Evolutionary conservation across 1,284 basidiomycete genomes (phyloP).

Genomic region (Xerocomus nothofagi): DNA sequence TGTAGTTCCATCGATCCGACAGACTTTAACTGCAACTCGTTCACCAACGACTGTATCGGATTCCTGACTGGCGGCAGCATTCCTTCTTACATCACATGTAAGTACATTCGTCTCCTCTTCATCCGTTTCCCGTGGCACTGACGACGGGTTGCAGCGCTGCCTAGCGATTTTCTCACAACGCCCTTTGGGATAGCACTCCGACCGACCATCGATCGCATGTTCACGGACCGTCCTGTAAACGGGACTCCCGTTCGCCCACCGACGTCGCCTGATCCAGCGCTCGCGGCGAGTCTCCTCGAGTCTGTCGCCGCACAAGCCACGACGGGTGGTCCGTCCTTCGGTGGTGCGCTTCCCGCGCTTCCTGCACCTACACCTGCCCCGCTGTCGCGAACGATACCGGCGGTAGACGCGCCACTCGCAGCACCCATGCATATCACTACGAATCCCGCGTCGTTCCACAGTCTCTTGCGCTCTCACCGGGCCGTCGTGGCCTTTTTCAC

Average conservation of each 20-base stretch:
- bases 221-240: slow-evolving; percentile 49
- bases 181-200: slow-evolving; percentile 85
- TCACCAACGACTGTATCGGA: slow-evolving; percentile 84
- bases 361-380: slow-evolving; percentile 23
- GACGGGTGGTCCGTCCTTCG: slow-evolving; percentile 32
- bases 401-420: slow-evolving; percentile 50
- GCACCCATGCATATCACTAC: slow-evolving; percentile 64
- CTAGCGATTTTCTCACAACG: slow-evolving; percentile 86
- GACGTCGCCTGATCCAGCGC: slow-evolving; percentile 46
- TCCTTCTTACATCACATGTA: slow-evolving; percentile 77
- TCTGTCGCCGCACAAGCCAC: slow-evolving; percentile 59
- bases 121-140: not conserved
- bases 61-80: slow-evolving; percentile 82
- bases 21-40: slow-evolving; percentile 91
- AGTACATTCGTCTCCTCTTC: not conserved
- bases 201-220: slow-evolving; percentile 90
- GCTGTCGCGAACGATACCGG: slow-evolving; percentile 30
- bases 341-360: slow-evolving; percentile 20
- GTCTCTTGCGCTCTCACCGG: slow-evolving; percentile 48
- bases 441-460: slow-evolving; percentile 53
- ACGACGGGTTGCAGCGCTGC: slow-evolving; percentile 59
- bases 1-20: not conserved
- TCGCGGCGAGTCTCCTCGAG: slow-evolving; percentile 62
- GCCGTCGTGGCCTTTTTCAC: slow-evolving; percentile 68
- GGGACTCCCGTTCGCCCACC: slow-evolving; percentile 42